Base-by-base conservation (phyloP, 805 yeast species). In the Zygoascus bituminiphila region DNA sequence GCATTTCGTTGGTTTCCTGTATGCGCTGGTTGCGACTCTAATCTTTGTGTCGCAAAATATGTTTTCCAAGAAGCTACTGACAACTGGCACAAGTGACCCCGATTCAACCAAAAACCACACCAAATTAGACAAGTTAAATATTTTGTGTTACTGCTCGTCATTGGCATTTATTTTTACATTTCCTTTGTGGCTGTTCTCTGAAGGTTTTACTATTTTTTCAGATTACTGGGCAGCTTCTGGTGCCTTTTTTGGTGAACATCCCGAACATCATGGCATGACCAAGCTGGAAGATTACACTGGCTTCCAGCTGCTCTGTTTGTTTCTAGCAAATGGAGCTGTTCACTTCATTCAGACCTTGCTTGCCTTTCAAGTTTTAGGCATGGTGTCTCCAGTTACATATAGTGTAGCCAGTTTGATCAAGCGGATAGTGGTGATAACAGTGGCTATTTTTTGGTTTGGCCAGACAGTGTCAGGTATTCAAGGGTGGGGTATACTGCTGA, bases 401-500 rank as follows among this genome's bases (percentile, higher is more conserved):
- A 84, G 94, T 1, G 81, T 88, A 49, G 95, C 96, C 2, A 80
- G 86, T 39, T 76, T 88, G 77, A 76, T 88, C 78, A 88, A 88
- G 67, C 78, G 95, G 58, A 84, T 88, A n/a, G 84, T 86, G 1
- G 78, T 88, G 25, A 88, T 88, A 39, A 74, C 83, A 1, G 82
- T 82, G 0, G 85, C 95, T 57, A 84, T 89, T 69, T 50, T 83
- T 37, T 76, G 75, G 71, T 75, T 73, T 33, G 82, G 82, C 22
- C 74, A 72, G 56, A 54, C 50, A 23, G 69, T 71, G 17, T 54
- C 65, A 2, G 47, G 51, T 6, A 46, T 62, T 19, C 75, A 70
- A 50, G 68, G 64, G 17, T 68, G 68, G 65, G 75, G 75, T 7
- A 69, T 70, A 35, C 50, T 59, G 39, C 54, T 71, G 48, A 70